Base-by-base conservation (phyloP, 2,329 filamentous ascomycete genomes). In the Pleoardoris graminearum region DNA sequence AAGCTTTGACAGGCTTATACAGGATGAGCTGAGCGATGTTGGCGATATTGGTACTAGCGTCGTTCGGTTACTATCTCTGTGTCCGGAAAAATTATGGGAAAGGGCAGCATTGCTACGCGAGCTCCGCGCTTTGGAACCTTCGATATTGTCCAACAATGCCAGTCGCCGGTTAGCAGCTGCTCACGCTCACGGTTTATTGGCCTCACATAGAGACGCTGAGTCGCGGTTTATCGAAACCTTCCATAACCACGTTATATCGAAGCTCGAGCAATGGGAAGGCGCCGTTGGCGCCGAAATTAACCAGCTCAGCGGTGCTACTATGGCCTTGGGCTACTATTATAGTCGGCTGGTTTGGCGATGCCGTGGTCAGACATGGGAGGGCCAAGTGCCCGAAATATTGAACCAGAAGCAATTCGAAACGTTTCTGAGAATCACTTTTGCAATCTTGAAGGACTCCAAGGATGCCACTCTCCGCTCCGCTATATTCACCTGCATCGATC, bases 151-250 rank as follows among this genome's bases (percentile, higher is more conserved):
- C 5, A 94, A 92, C 67, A 87, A 89, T 59, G 81, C 85, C 55
- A 81, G 85, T 49, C 80, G 88, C 5, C 82, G 92, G 30, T 77
- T 79, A 32, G 77, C 87, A 23, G 86, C 86, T 1, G 86, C 90
- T 14, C 85, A 85, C 54, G 82, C 85, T 0, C 84, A 91, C 61
- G 92, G 91, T 0, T 87, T 96, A 11, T 74, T 97, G 4, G 85
- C 83, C 1, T 87, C 90, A 0, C 88, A 93, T 68, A 65, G 73
- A 25, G 65, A 71, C 3, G 73, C 75, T 51, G 62, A 78, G 2
- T 60, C 74, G 0, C 64, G 71, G 11, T 65, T 75, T 3, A 62
- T 85, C 11, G 63, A 74, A 7, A 72, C 70, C 14, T 71, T 77
- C 7, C 66, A 85, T 21, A 58, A 71, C 14, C 65, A 73, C 0